phyloP scores from a whole-genome alignment of 129 eudicot genomes.

The Gnaphalium uliginosum region DNA sequence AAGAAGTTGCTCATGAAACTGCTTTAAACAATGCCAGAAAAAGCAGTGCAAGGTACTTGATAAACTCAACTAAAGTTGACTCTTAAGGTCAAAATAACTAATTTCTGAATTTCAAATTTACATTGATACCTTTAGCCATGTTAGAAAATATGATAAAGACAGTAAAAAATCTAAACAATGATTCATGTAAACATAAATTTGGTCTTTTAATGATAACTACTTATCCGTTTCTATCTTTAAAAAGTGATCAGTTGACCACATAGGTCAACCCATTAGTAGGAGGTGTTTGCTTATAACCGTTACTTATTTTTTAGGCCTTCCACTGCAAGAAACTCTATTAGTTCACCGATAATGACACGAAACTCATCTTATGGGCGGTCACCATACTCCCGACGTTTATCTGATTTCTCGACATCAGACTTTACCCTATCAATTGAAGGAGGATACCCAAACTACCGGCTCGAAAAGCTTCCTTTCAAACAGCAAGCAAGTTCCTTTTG shows the following conservation, averaged over 20 bases:
- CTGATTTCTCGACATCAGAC: slow-evolving; percentile 97
- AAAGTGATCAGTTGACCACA: slow-evolving; percentile 18
- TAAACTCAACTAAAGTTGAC: neutral
- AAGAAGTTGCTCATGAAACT: slow-evolving; percentile 89
- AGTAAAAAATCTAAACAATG: neutral
- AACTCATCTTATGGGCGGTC: slow-evolving; percentile 96
- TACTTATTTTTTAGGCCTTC: slow-evolving; percentile 74
- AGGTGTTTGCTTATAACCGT: neutral
- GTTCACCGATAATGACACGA: slow-evolving; percentile 92
- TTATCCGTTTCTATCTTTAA: neutral
- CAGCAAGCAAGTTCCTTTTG: slow-evolving; percentile 86
- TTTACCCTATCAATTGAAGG: slow-evolving; percentile 72
- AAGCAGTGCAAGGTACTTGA: slow-evolving; percentile 84
- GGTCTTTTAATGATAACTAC: neutral
- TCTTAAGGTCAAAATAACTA: neutral
- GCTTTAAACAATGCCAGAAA: slow-evolving; percentile 82
- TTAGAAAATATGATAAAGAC: neutral
- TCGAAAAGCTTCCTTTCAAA: slow-evolving; percentile 81
- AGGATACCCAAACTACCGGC: slow-evolving; percentile 59
- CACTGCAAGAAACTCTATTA: slow-evolving; percentile 90
- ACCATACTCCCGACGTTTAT: slow-evolving; percentile 83
- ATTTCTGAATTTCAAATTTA: neutral
- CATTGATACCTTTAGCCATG: neutral
- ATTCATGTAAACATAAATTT: neutral
- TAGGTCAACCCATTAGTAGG: slow-evolving; percentile 12